These are phyloP conservation scores for Leccinellum rugosiceps DNA, from an alignment of 768 basidiomycete genomes.

Conservation along the genomic window DNA sequence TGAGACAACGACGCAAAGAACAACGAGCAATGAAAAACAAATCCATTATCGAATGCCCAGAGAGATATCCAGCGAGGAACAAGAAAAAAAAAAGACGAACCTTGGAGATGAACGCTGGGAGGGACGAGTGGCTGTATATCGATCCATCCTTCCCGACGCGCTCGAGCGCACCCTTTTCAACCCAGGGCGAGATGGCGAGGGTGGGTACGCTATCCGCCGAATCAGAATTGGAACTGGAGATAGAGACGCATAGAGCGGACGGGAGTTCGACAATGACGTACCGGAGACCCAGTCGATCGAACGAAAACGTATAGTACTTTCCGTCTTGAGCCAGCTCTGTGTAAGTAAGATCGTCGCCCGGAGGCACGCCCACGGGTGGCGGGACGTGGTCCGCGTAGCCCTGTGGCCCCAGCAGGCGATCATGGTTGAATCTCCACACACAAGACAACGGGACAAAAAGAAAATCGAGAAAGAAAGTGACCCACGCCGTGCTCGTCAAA, in stretches of 20 bases:
- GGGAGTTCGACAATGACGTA: background rate
- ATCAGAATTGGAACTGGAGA: background rate
- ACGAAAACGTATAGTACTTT: constrained; percentile 17
- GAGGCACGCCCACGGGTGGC: constrained; percentile 20
- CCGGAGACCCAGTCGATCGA: constrained; percentile 26
- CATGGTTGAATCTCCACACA: background rate
- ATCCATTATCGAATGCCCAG: background rate
- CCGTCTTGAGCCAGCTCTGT: constrained; percentile 21
- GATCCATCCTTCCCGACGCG: constrained; percentile 1
- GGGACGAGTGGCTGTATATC: constrained; percentile 23
- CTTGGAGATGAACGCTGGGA: constrained; percentile 22
- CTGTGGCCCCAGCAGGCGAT: background rate
- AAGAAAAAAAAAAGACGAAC: background rate
- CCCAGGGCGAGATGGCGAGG: constrained; percentile 25
- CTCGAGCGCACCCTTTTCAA: constrained; percentile 18
- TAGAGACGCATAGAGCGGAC: background rate
- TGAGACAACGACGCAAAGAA: background rate
- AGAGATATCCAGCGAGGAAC: background rate
- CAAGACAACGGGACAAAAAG: background rate
- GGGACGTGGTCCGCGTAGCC: constrained; percentile 25
- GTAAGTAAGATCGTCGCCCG: constrained; percentile 23
- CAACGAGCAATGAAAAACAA: background rate
- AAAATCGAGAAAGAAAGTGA: background rate
- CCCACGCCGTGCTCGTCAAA: constrained; percentile 28
- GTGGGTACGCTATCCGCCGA: constrained; percentile 16